Evolutionary conservation across 108 stramenopile species (phyloP).

Genomic region (Seminavis robusta): DNA sequence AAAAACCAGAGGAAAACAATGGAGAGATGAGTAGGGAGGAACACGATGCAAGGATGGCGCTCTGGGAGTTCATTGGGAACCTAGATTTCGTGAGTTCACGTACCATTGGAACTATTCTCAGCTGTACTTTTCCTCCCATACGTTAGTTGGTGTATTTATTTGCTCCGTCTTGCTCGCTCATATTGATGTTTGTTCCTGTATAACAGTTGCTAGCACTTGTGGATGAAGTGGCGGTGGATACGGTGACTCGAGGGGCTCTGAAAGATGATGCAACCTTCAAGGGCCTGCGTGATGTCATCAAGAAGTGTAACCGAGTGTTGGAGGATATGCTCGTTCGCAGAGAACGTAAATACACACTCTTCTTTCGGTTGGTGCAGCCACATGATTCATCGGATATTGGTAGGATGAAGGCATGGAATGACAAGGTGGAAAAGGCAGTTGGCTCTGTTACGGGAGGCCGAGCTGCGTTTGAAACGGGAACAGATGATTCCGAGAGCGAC

Average conservation of each 20-base stretch:
- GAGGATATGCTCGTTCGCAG: conserved; percentile 77
- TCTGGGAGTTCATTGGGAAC: conserved; percentile 83
- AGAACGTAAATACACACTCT: conserved; percentile 74
- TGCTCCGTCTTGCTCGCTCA: background rate
- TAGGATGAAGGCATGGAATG: conserved; percentile 72
- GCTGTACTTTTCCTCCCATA: background rate
- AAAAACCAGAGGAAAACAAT: conserved; percentile 32
- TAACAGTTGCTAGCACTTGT: conserved; percentile 67
- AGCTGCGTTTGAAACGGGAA: conserved; percentile 10
- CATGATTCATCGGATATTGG: conserved; percentile 54
- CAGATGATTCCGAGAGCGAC: conserved; percentile 25
- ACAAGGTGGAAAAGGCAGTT: conserved; percentile 78
- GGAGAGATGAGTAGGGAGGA: conserved; percentile 16
- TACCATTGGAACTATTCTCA: background rate
- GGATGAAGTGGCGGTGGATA: conserved; percentile 83
- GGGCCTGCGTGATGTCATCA: conserved; percentile 81
- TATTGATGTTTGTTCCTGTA: background rate
- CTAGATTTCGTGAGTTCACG: conserved; percentile 73
- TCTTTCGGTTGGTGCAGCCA: conserved; percentile 66
- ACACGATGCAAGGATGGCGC: conserved; percentile 38
- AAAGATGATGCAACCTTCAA: conserved; percentile 85
- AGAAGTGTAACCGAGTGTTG: conserved; percentile 81
- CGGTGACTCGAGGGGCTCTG: conserved; percentile 78
- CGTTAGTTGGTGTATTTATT: background rate
- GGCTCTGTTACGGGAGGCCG: conserved; percentile 55